Percentiles rank a stretch among this genome's conserved stretches.
These are phyloP conservation scores for Puccinellia tenuiflora DNA, from an alignment of 176 grass and related monocot species.

Conservation along the genomic window DNA sequence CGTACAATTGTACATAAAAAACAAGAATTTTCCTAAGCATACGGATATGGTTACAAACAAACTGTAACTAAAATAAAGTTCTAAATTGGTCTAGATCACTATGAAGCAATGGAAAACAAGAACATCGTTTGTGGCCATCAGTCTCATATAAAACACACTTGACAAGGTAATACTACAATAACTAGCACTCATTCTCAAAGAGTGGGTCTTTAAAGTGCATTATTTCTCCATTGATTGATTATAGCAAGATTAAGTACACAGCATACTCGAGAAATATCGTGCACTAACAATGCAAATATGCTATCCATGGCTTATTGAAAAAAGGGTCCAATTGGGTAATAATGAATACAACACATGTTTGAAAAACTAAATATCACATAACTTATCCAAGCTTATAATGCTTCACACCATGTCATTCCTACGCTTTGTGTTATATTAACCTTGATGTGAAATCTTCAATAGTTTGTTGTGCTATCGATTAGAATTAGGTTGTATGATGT, in stretches of 20 bases:
- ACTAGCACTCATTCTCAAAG: neutral
- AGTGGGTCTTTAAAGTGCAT: neutral
- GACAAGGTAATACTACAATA: neutral
- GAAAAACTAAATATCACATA: neutral
- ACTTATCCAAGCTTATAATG: neutral
- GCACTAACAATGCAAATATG: too few relatives aligned
- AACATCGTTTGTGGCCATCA: neutral
- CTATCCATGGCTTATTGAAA: too few relatives aligned
- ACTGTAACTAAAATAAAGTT: neutral
- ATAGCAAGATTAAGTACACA: neutral
- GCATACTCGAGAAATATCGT: neutral
- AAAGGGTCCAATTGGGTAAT: neutral
- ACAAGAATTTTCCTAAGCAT: neutral
- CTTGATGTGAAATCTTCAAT: neutral
- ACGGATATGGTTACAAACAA: neutral
- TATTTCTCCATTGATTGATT: neutral
- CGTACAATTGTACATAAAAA: neutral
- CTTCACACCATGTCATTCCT: neutral
- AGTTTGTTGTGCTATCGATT: neutral
- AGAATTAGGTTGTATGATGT: neutral
- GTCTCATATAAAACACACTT: neutral
- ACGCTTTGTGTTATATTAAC: neutral
- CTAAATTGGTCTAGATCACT: neutral
- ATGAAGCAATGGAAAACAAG: neutral
- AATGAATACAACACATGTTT: neutral